phyloP scores from a whole-genome alignment of 73 alveolate species.

The Symbiodinium natans region DNA sequence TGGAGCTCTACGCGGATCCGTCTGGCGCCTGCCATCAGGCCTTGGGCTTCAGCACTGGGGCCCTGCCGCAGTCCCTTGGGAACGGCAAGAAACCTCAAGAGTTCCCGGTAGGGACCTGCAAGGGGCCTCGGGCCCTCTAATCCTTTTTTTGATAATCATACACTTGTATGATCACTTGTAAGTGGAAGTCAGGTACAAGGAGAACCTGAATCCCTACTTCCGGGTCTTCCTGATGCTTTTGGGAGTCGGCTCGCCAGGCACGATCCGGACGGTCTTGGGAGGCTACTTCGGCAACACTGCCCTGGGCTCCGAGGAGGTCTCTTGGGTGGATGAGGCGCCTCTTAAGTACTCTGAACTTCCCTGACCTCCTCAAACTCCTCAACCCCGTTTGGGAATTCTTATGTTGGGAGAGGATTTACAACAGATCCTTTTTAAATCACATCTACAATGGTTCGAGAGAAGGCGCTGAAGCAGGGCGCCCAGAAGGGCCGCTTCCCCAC shows the following conservation, averaged over 20 bases:
- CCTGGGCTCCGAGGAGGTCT: neutral
- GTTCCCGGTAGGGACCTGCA: no score
- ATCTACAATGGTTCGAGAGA: neutral
- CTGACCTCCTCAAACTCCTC: neutral
- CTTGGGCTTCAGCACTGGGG: conserved; percentile 67
- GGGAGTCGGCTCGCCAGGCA: conserved; percentile 86
- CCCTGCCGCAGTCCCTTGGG: conserved; percentile 76
- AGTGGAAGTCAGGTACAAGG: no score
- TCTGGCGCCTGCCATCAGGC: conserved; percentile 44
- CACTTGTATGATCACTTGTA: no score
- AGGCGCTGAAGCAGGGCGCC: conserved; percentile 60
- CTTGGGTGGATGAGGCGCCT: neutral
- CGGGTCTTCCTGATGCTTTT: conserved; percentile 73
- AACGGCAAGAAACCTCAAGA: no score
- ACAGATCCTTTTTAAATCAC: neutral
- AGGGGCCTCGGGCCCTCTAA: no score
- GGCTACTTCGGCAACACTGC: conserved; percentile 44
- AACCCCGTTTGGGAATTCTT: neutral
- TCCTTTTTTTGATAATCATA: no score
- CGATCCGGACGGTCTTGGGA: conserved; percentile 73
- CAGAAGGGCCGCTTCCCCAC: conserved; percentile 64
- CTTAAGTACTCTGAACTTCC: neutral
- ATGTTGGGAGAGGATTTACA: neutral
- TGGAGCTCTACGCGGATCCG: conserved; percentile 7
- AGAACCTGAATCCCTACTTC: conserved; percentile 65